phyloP scores from a whole-genome alignment of 2,329 filamentous ascomycete genomes.

The Colletotrichum tropicicola region DNA sequence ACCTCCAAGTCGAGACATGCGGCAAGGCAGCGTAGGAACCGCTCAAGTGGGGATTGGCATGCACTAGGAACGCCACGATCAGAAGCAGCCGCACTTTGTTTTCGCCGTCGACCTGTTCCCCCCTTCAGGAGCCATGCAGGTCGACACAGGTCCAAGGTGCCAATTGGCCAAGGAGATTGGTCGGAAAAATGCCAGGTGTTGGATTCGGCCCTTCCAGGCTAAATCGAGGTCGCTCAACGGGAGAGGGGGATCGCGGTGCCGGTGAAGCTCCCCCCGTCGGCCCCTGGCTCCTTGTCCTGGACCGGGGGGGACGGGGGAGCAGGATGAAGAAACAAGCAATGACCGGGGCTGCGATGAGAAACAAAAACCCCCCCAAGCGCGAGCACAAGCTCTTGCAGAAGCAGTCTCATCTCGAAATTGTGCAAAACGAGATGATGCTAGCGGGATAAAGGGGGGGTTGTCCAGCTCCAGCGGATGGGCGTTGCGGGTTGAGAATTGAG shows the following conservation, averaged over 20 bases:
- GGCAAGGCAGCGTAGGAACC: constrained; percentile 18
- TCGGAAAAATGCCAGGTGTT: constrained; percentile 44
- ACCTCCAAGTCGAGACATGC: not conserved
- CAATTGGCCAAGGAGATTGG: constrained; percentile 42
- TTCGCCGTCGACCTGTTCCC: constrained; percentile 32
- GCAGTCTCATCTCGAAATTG: constrained; percentile 19
- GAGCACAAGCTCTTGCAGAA: not conserved
- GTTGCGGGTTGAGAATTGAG: not conserved
- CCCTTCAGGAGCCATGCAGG: constrained; percentile 1
- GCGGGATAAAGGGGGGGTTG: not conserved
- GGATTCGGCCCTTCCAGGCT: constrained; percentile 53
- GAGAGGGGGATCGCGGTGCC: constrained; percentile 25
- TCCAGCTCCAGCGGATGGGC: not conserved
- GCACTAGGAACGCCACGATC: constrained; percentile 25
- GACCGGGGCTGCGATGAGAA: not conserved
- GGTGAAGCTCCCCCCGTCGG: constrained; percentile 15
- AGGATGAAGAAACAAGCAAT: constrained; percentile 13
- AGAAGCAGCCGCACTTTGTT: constrained; percentile 42
- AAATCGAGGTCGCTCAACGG: constrained; percentile 44
- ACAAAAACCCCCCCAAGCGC: not conserved
- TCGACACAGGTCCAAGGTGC: not conserved
- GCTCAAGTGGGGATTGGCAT: constrained; percentile 12
- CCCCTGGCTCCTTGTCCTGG: constrained; percentile 13
- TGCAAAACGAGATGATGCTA: constrained; percentile 10
- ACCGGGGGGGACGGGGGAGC: not conserved